A percentile compares a stretch with the other conserved stretches of the same genome.
Evolutionary conservation across 495 filamentous ascomycete genomes (phyloP).

Genomic region (Hyaloscypha finlandica): DNA sequence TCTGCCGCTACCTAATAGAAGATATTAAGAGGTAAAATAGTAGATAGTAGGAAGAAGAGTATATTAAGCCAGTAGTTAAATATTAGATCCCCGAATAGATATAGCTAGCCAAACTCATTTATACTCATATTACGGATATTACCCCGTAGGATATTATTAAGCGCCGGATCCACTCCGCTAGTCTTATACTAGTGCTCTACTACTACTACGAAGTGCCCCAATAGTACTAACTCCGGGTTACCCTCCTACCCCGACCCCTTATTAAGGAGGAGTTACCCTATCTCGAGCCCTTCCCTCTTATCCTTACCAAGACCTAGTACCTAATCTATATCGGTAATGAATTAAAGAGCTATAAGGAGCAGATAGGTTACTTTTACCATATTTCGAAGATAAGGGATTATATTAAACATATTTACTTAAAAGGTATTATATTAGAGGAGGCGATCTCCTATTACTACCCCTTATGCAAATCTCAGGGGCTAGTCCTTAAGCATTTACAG

Average conservation of each 20-base stretch:
- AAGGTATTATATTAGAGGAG: neutral
- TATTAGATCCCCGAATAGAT: neutral
- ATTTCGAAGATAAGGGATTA: constrained; percentile 15
- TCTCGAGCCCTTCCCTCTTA: constrained; percentile 23
- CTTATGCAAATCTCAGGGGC: constrained; percentile 13
- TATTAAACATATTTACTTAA: constrained; percentile 17
- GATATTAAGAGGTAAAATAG: constrained; percentile 4
- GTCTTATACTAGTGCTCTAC: constrained; percentile 2
- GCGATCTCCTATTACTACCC: constrained; percentile 9
- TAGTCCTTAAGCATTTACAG: neutral
- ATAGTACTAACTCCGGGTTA: neutral
- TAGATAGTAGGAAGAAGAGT: neutral
- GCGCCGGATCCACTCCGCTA: neutral
- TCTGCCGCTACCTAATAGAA: neutral
- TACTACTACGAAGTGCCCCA: neutral
- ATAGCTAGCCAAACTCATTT: constrained; percentile 3
- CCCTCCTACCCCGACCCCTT: neutral
- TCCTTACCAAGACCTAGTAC: constrained; percentile 14
- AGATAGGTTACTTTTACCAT: constrained; percentile 13
- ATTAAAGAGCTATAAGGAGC: constrained; percentile 19
- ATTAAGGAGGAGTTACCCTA: constrained; percentile 14
- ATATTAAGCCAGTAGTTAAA: constrained; percentile 2
- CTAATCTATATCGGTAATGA: constrained; percentile 20
- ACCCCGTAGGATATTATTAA: neutral
- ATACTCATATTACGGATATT: neutral